Evolutionary conservation across 768 basidiomycete genomes (phyloP).

Genomic region (Russula foetens): DNA sequence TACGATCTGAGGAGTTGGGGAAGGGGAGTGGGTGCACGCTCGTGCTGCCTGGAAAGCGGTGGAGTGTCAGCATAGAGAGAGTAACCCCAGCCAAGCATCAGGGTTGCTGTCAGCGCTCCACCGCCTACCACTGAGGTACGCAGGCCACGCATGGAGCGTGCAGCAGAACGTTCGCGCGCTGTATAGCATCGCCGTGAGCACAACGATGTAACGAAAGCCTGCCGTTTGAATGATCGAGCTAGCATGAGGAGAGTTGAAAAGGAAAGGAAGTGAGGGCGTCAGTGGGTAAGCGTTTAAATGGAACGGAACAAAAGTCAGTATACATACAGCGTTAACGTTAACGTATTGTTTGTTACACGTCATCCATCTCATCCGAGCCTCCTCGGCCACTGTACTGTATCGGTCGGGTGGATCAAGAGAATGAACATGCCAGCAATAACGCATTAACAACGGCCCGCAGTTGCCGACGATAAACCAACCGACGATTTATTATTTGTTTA

Average conservation of each 20-base stretch:
- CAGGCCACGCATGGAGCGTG: not conserved
- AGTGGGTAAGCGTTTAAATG: not conserved
- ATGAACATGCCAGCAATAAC: too few species aligned
- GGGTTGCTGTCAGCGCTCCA: slow-evolving; percentile 11
- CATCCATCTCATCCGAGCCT: too few species aligned
- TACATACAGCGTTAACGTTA: too few species aligned
- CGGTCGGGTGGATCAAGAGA: too few species aligned
- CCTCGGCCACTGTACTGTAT: too few species aligned
- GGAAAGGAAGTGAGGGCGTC: not conserved
- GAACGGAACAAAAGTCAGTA: not conserved
- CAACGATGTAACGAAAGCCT: not conserved
- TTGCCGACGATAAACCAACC: too few species aligned
- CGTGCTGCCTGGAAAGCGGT: not conserved
- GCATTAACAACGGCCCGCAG: too few species aligned
- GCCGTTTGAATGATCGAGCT: not conserved
- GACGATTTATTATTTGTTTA: too few species aligned
- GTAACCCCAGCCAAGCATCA: slow-evolving; percentile 10
- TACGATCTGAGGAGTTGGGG: slow-evolving; percentile 57
- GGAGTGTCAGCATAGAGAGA: slow-evolving; percentile 23
- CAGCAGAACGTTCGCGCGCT: not conserved
- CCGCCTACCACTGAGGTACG: slow-evolving; percentile 10
- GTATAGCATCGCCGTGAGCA: not conserved
- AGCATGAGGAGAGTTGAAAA: not conserved
- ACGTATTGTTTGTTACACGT: not conserved
- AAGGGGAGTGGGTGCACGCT: slow-evolving; percentile 19